Base-by-base conservation (phyloP, 176 grass and related monocot genomes). In the Carex kokanica region DNA sequence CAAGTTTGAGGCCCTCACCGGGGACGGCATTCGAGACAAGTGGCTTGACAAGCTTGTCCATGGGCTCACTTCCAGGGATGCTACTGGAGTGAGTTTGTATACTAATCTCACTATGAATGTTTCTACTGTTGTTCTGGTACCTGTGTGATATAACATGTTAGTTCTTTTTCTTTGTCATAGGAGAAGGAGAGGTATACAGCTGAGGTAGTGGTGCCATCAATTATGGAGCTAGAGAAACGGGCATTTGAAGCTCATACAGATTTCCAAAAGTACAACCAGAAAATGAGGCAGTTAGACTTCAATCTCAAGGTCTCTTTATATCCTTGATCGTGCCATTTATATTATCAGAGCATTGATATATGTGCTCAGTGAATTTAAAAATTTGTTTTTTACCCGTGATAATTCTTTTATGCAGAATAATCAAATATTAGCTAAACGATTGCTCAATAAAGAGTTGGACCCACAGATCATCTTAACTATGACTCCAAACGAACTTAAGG, bases 261-360 rank as follows among this genome's bases (percentile, higher is more conserved):
- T 77, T 95, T 90, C 75, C 56, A 17, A 34, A 99, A 99, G 83
- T 99, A 99, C 66, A 99, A 99, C 83, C 91, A 99, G 91, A 99
- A 99, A 90, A 86, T 99, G 91, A 91, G 96, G 80, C 93, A 99
- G 62, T 84, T 99, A 65, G 78, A 45, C 65, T 99, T 99, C 86
- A 95, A 99, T 88, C 92, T 99, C 59, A 99, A 93, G 93, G 96
- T 99, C 84, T n/a, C 14, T 8, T 81, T 8, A 13, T 86, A 64
- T 66, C 81, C 79, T 67, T 9, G 55, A 60, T 74, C 6, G n/a
- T 24, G 43, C 61, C 49, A 41, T 82, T 55, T 74, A 4, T 60
- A 65, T 83, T 81, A 70, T 65, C 9, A 31, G 1, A 81, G 64
- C 34, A 72, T 83, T 87, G 68, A 25, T 82, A 45, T 55, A 40